Evolutionary conservation across 305 asterid species (phyloP).

Genomic region (Caryopteris hybrid): DNA sequence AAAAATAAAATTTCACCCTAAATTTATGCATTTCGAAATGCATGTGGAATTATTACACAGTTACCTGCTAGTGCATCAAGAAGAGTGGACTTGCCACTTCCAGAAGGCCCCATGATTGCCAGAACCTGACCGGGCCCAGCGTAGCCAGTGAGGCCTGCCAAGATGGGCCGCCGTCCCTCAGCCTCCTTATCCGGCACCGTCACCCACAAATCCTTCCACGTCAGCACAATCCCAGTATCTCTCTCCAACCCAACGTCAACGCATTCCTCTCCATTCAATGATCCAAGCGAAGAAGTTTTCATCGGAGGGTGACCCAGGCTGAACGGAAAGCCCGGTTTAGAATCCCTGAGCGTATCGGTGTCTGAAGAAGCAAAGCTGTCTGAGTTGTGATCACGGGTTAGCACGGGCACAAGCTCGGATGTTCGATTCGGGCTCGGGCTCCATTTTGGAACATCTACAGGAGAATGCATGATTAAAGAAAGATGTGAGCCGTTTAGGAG

Average conservation of each 20-base stretch:
- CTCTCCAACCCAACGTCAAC: slow-evolving; percentile 11
- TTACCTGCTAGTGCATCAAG: slow-evolving; percentile 66
- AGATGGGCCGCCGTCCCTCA: slow-evolving; percentile 32
- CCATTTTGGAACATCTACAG: slow-evolving; percentile 21
- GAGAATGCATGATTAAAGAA: not conserved
- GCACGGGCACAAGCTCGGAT: not conserved
- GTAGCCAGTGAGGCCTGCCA: slow-evolving; percentile 48
- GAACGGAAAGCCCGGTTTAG: slow-evolving; percentile 9
- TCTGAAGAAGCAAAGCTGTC: slow-evolving; percentile 8
- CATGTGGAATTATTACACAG: too few relatives aligned
- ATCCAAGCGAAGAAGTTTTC: not conserved
- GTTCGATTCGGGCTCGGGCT: slow-evolving; percentile 20
- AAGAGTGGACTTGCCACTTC: slow-evolving; percentile 69
- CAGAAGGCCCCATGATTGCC: slow-evolving; percentile 77
- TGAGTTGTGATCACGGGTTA: not conserved
- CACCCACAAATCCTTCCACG: slow-evolving; percentile 60
- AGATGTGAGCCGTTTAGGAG: too few relatives aligned
- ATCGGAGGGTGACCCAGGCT: not conserved
- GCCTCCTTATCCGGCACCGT: slow-evolving; percentile 34
- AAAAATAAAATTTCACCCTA: too few relatives aligned
- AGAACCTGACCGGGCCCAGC: slow-evolving; percentile 49
- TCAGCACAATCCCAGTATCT: slow-evolving; percentile 26
- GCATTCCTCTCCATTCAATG: not conserved
- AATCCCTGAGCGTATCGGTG: not conserved
- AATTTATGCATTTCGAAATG: too few relatives aligned